phyloP scores from a whole-genome alignment of 306 rosid species.

The Cicer chorassanicum region DNA sequence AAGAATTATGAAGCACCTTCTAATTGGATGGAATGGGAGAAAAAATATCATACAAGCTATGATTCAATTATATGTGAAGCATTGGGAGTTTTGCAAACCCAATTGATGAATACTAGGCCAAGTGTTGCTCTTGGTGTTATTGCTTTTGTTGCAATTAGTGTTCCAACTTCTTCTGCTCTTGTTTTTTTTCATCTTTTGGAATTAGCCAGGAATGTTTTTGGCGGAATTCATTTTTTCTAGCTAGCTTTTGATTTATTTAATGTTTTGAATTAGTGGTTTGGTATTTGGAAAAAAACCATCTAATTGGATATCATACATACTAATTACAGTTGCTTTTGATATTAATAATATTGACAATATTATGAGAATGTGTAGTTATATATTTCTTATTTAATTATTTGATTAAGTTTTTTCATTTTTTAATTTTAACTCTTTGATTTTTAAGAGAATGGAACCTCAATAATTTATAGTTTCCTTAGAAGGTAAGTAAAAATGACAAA shows the following conservation, averaged over 20 bases:
- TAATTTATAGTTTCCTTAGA: too few relatives aligned
- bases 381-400: too few relatives aligned
- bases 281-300: constrained; percentile 41
- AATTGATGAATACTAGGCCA: constrained; percentile 66
- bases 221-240: constrained; percentile 32
- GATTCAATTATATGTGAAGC: constrained; percentile 57
- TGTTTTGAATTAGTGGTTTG: constrained; percentile 34
- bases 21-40: constrained; percentile 79
- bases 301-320: neutral
- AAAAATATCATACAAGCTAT: constrained; percentile 54
- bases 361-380: too few relatives aligned
- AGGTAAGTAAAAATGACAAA: too few relatives aligned
- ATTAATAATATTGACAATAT: too few relatives aligned
- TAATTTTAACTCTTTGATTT: too few relatives aligned
- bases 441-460: too few relatives aligned
- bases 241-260: neutral
- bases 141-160: constrained; percentile 46
- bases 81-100: constrained; percentile 57
- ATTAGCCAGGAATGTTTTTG: constrained; percentile 31
- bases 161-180: constrained; percentile 48
- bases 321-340: neutral
- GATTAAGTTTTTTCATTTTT: too few relatives aligned
- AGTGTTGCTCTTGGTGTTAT: constrained; percentile 52
- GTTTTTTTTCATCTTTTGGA: constrained; percentile 36
- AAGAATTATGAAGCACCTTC: constrained; percentile 71